phyloP scores from a whole-genome alignment of 2,329 filamentous ascomycete genomes.

The Cytospora paraplurivora region DNA sequence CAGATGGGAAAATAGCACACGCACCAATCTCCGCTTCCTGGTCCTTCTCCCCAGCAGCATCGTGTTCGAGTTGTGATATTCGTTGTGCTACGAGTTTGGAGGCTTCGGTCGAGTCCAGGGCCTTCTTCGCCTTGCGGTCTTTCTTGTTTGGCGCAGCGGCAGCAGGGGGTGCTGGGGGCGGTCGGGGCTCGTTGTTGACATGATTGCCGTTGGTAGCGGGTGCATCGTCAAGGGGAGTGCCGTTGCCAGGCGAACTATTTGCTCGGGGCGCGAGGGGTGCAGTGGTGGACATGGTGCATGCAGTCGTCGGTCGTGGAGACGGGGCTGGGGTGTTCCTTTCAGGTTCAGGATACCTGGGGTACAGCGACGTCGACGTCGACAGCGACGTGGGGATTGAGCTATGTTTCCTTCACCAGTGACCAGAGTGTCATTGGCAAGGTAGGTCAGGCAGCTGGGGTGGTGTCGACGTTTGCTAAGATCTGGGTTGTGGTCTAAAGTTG shows the following conservation, averaged over 20 bases:
- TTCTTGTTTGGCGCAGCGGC: slow-evolving; percentile 68
- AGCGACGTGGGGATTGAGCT: slow-evolving; percentile 12
- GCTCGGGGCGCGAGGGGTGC: slow-evolving; percentile 22
- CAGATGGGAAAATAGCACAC: slow-evolving; percentile 31
- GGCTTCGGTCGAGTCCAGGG: slow-evolving; percentile 81
- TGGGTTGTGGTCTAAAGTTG: slow-evolving; percentile 18
- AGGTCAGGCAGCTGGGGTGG: slow-evolving; percentile 20
- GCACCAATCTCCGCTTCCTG: slow-evolving; percentile 93
- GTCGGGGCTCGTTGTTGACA: slow-evolving; percentile 43
- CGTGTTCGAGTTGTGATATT: slow-evolving; percentile 92
- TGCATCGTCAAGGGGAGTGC: slow-evolving; percentile 33
- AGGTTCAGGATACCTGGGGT: too few species aligned
- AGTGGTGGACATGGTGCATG: slow-evolving; percentile 25
- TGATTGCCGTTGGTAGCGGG: slow-evolving; percentile 40
- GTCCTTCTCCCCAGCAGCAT: slow-evolving; percentile 90
- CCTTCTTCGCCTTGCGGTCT: slow-evolving; percentile 79
- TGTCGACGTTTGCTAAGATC: slow-evolving; percentile 10
- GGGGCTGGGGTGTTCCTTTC: slow-evolving; percentile 5
- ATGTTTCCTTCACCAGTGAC: slow-evolving; percentile 12
- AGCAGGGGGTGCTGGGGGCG: slow-evolving; percentile 48
- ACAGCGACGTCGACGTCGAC: slow-evolving; percentile 12
- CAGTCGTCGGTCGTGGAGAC: slow-evolving; percentile 5
- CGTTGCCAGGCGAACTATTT: slow-evolving; percentile 27
- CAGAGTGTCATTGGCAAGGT: slow-evolving; percentile 22
- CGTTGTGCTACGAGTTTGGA: slow-evolving; percentile 89